These are phyloP conservation scores for Sarocladium strictum DNA, from an alignment of 2,329 filamentous ascomycete genomes.

Conservation along the genomic window DNA sequence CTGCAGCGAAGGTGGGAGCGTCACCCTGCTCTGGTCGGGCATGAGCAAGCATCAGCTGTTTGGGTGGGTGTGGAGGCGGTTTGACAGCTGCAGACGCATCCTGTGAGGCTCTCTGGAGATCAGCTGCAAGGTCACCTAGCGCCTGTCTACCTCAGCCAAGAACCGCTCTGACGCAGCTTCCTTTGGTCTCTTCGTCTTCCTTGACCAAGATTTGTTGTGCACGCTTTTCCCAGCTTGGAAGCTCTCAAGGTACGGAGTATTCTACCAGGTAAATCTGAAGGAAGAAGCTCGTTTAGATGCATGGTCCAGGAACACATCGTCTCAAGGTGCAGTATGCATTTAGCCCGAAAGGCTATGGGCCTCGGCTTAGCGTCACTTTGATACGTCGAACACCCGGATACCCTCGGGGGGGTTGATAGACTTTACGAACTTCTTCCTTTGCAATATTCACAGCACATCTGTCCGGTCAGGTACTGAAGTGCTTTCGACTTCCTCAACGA, in stretches of 20 bases:
- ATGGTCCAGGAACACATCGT: slow-evolving; percentile 1
- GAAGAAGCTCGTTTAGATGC: background rate
- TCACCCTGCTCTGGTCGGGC: background rate
- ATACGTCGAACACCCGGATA: background rate
- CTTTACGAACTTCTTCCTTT: too few species aligned
- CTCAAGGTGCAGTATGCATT: background rate
- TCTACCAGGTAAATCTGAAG: too few species aligned
- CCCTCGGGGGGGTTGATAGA: too few species aligned
- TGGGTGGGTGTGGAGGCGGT: background rate
- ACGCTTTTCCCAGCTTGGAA: too few species aligned
- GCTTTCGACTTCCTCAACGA: background rate
- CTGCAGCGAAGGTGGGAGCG: background rate
- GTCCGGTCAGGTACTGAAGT: background rate
- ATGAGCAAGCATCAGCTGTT: background rate
- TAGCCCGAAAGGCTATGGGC: background rate
- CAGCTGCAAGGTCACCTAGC: background rate
- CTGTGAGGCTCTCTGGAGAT: background rate
- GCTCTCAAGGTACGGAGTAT: too few species aligned
- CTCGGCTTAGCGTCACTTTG: background rate
- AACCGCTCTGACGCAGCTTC: background rate
- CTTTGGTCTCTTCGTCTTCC: too few species aligned
- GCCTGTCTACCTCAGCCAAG: background rate
- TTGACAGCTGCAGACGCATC: background rate
- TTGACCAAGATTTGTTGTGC: too few species aligned
- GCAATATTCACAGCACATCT: too few species aligned